These are phyloP conservation scores for Penicillium bovifimosum DNA, from an alignment of 495 filamentous ascomycete species.

Conservation along the genomic window DNA sequence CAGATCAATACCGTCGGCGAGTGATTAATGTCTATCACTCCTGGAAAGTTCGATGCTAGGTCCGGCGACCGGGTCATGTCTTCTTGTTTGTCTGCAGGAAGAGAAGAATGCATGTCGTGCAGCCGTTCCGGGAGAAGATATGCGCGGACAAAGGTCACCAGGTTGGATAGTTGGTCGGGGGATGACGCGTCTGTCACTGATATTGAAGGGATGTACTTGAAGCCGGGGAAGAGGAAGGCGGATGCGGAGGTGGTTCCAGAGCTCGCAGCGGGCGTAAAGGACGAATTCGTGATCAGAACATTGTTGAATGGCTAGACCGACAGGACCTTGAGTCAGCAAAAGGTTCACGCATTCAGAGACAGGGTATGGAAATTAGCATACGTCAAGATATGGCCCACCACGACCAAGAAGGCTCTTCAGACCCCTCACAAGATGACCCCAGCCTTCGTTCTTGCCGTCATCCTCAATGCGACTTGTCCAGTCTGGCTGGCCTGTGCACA, in stretches of 20 bases:
- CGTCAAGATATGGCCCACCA: conserved; percentile 64
- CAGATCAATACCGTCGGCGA: conserved; percentile 73
- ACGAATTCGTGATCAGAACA: conserved; percentile 65
- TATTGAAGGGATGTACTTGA: conserved; percentile 72
- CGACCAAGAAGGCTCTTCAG: conserved; percentile 63
- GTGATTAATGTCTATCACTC: conserved; percentile 52
- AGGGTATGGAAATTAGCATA: conserved; percentile 36
- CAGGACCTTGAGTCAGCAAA: neutral
- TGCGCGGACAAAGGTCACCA: conserved; percentile 36
- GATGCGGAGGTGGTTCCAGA: conserved; percentile 45
- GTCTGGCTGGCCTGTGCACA: conserved; percentile 73
- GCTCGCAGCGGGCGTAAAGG: conserved; percentile 49
- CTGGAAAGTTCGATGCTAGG: conserved; percentile 32
- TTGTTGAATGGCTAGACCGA: conserved; percentile 68
- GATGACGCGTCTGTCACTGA: conserved; percentile 26
- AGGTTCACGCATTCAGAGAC: neutral
- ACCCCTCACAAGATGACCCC: conserved; percentile 60
- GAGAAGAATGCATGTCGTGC: conserved; percentile 52
- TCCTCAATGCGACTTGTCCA: conserved; percentile 72
- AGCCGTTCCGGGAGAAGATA: conserved; percentile 51
- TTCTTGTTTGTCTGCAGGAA: conserved; percentile 29
- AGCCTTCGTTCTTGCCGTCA: conserved; percentile 40
- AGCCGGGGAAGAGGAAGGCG: conserved; percentile 68
- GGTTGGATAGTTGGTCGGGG: conserved; percentile 8
- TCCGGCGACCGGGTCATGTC: conserved; percentile 28